Evolutionary conservation across 2,329 filamentous ascomycete species (phyloP), one percentile per base, ranked within the genome.

Genomic region (Penicillium sp.): DNA sequence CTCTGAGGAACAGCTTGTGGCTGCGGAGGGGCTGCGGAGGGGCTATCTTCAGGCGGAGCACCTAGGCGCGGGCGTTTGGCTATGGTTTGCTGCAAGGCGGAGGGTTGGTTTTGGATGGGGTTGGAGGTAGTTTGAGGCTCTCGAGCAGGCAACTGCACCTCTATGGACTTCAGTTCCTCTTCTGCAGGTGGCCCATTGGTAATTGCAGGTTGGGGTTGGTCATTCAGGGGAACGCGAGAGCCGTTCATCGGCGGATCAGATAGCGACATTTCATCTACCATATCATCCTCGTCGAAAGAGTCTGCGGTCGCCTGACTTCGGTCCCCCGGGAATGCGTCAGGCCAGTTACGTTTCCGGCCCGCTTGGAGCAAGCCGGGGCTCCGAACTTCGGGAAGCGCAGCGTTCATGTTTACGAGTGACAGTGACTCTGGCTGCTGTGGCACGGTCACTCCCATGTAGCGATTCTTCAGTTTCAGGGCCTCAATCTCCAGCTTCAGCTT

Each of bases 401-500:
- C 46, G n/a, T 54, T 51, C 21, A 49, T 44, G 13, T 26, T 6
- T 49, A 48, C 3, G 45, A 43, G n/a, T 52, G 35, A 13, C 41
- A 52, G 3, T 45, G 46, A 3, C 46, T 46, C 19, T 57, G 55
- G 28, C 32, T 57, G 24, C 54, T 54, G 32, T 59, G 62, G 41
- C 15, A 34, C 9, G 15, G 12, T n/a, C 21, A 64, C 66, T 34
- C 69, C 66, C 55, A 64, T 55, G 43, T 62, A 64, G 15, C 62
- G 62, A 28, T 64, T 67, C 50, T 63, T 68, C 34, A 68, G 31
- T 34, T 69, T 69, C 49, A 70, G 45, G 0, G 66, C 62, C 49
- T 70, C 66, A 17, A 65, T 69, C 54, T 70, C 66, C 48, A 69
- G 45, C 48, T 64, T 69, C 40, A 70, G 41, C 42, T 61, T 66